These are phyloP conservation scores for Fraxinus ornus DNA, from an alignment of 305 asterid genomes.

Conservation along the genomic window DNA sequence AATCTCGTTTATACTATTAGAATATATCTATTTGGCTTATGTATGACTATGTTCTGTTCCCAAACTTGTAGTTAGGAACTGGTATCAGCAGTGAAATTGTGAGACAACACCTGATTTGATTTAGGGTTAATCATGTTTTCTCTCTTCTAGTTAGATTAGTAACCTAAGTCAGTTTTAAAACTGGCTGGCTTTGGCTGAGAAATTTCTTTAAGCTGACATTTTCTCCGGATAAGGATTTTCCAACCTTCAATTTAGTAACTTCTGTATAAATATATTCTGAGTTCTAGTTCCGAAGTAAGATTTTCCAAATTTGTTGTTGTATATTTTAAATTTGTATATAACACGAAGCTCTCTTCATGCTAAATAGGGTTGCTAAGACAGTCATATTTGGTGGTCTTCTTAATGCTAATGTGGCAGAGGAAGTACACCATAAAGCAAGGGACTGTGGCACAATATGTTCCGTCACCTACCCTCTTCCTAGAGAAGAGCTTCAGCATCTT, in stretches of 20 bases:
- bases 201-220: not conserved
- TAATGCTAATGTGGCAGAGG: conserved; percentile 66
- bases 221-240: not conserved
- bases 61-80: not conserved
- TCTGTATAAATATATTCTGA: not conserved
- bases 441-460: conserved; percentile 66
- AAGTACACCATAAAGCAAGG: conserved; percentile 64
- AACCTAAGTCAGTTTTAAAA: not conserved
- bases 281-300: not conserved
- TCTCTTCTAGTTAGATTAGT: not conserved
- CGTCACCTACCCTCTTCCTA: conserved; percentile 77
- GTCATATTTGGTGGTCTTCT: conserved; percentile 83
- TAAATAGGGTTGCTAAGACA: conserved; percentile 83
- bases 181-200: not conserved
- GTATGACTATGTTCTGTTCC: not conserved
- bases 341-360: conserved; percentile 1
- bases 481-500: conserved; percentile 60
- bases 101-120: too few species aligned
- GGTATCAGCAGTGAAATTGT: too few species aligned
- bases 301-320: not conserved
- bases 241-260: not conserved
- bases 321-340: too few species aligned
- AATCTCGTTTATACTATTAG: too few species aligned
- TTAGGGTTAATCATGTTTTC: too few species aligned
- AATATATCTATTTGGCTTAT: not conserved